phyloP scores from a whole-genome alignment of 306 rosid species.

The Datisca glomerata region DNA sequence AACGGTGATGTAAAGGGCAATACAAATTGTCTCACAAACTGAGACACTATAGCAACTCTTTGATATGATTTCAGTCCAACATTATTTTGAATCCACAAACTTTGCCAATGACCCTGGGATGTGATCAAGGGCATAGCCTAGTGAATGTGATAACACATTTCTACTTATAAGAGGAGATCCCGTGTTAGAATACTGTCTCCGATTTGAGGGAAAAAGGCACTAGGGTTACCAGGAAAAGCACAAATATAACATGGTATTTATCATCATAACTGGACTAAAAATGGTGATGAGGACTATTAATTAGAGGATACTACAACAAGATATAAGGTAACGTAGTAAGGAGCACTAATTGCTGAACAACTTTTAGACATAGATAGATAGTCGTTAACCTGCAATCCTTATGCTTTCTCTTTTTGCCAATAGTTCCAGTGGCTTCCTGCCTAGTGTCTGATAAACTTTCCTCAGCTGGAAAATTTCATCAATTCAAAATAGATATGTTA shows the following conservation, averaged over 20 bases:
- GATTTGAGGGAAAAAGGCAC: too few relatives aligned
- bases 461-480: too few relatives aligned
- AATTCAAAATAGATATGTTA: conserved; percentile 2
- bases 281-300: not conserved
- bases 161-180: too few relatives aligned
- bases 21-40: too few relatives aligned
- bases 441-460: conserved; percentile 27
- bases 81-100: too few relatives aligned
- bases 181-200: too few relatives aligned
- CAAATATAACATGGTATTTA: not conserved
- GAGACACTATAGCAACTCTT: too few relatives aligned
- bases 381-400: conserved; percentile 43
- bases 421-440: conserved; percentile 23
- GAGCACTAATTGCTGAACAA: conserved; percentile 15
- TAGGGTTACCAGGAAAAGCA: not conserved
- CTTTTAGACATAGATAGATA: conserved; percentile 8
- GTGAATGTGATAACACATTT: too few relatives aligned
- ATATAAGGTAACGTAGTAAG: not conserved
- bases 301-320: not conserved
- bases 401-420: conserved; percentile 60
- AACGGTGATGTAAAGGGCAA: too few relatives aligned
- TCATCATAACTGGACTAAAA: not conserved
- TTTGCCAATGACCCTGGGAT: too few relatives aligned
- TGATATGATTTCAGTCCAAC: too few relatives aligned
- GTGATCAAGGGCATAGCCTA: too few relatives aligned